These are phyloP conservation scores for Penicillium sp. DNA, from an alignment of 2,329 filamentous ascomycete genomes.

Conservation along the genomic window DNA sequence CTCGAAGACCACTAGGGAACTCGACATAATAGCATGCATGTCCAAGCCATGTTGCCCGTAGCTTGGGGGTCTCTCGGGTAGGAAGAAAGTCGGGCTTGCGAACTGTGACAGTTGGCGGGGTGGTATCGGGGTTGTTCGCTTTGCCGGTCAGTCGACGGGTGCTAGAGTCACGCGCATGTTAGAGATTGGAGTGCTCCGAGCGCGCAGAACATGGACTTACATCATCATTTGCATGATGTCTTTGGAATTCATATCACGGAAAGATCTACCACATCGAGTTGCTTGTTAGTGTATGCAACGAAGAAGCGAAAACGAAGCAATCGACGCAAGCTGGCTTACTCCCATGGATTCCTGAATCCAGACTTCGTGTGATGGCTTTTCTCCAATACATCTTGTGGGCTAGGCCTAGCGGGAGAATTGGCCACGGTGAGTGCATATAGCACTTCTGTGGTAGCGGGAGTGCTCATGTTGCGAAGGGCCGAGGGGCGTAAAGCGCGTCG, in stretches of 20 bases:
- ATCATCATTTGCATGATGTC: slow-evolving; percentile 17
- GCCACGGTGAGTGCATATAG: slow-evolving; percentile 45
- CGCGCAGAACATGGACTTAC: slow-evolving; percentile 13
- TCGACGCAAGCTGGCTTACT: slow-evolving; percentile 27
- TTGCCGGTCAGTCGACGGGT: slow-evolving; percentile 50
- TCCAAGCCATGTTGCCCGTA: slow-evolving; percentile 91
- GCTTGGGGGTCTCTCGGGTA: slow-evolving; percentile 55
- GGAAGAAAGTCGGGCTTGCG: slow-evolving; percentile 66
- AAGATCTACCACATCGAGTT: slow-evolving; percentile 16
- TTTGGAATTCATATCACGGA: slow-evolving; percentile 15
- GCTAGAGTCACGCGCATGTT: neutral
- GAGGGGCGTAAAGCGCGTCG: slow-evolving; percentile 12
- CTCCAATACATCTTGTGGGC: slow-evolving; percentile 40
- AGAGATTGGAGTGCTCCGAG: neutral
- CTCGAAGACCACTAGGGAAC: slow-evolving; percentile 79
- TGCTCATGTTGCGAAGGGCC: slow-evolving; percentile 36
- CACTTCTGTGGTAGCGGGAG: slow-evolving; percentile 36
- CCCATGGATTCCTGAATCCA: slow-evolving; percentile 48
- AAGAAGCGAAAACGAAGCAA: neutral
- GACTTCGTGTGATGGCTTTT: slow-evolving; percentile 43
- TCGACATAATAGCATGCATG: slow-evolving; percentile 94
- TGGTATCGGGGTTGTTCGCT: slow-evolving; percentile 59
- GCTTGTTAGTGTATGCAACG: slow-evolving; percentile 11
- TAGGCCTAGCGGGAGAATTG: slow-evolving; percentile 32
- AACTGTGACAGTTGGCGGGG: slow-evolving; percentile 65